Evolutionary conservation across 2,329 filamentous ascomycete genomes (phyloP).

Genomic region (Calonectria honghensis): DNA sequence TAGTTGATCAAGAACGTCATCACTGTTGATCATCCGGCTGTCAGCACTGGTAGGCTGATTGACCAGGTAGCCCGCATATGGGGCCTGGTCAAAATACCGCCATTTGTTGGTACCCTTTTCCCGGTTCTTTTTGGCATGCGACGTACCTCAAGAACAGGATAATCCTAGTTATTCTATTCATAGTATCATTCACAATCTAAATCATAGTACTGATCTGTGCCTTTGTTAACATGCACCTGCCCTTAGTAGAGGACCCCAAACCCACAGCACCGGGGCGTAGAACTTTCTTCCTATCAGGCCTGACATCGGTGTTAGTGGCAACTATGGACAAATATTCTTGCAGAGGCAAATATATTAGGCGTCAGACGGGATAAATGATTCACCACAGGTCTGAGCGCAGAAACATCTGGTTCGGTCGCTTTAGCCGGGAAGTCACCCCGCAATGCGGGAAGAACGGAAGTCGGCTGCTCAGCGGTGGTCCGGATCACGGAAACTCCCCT

Average conservation of each 20-base stretch:
- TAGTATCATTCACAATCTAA: too few species aligned
- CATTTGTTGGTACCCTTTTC: too few species aligned
- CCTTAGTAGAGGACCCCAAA: not conserved
- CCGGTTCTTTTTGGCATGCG: too few species aligned
- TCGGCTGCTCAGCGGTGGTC: not conserved
- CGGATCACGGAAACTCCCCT: not conserved
- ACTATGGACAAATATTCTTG: not conserved
- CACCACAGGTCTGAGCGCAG: not conserved
- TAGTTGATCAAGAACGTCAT: not conserved
- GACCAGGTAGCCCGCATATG: not conserved
- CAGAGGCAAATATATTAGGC: too few species aligned
- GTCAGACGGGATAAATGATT: not conserved
- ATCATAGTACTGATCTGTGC: not conserved
- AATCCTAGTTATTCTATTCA: too few species aligned
- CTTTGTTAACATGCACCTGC: not conserved
- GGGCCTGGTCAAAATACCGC: not conserved
- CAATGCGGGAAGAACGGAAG: not conserved
- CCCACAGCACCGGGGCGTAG: not conserved
- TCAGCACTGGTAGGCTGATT: not conserved
- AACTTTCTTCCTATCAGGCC: not conserved
- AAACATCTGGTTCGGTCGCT: not conserved
- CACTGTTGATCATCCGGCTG: not conserved
- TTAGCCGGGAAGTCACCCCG: not conserved
- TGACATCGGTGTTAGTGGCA: not conserved
- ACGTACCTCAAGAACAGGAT: too few species aligned